These are phyloP conservation scores for Priceomyces carsonii DNA, from an alignment of 805 yeast genomes.

Conservation along the genomic window DNA sequence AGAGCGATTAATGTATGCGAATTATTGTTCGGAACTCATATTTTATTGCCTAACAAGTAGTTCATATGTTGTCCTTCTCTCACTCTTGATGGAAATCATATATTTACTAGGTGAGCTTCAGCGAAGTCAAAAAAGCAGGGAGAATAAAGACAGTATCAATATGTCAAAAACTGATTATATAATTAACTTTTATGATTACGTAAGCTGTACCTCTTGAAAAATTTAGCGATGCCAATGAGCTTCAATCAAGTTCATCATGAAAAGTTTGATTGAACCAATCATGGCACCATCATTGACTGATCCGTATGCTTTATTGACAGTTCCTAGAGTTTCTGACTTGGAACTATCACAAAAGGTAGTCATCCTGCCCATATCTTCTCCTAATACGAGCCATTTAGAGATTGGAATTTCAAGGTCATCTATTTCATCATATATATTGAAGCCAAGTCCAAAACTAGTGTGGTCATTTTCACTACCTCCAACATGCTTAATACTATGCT, in stretches of 20 bases:
- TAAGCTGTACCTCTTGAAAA: constrained; percentile 2
- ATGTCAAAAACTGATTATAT: too few relatives aligned
- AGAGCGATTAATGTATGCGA: too few relatives aligned
- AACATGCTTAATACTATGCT: constrained; percentile 39
- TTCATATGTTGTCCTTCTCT: too few relatives aligned
- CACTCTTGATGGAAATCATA: too few relatives aligned
- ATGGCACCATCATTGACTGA: constrained; percentile 23
- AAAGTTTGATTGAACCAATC: background rate
- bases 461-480: constrained; percentile 60
- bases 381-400: constrained; percentile 40
- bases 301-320: constrained; percentile 31
- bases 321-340: constrained; percentile 35
- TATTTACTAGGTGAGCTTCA: too few relatives aligned
- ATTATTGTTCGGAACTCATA: too few relatives aligned
- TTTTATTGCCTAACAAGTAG: too few relatives aligned
- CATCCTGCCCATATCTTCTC: constrained; percentile 18
- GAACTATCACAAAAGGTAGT: constrained; percentile 22
- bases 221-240: constrained; percentile 4
- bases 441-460: constrained; percentile 57
- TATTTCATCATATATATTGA: constrained; percentile 50
- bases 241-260: background rate
- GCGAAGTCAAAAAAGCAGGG: too few relatives aligned
- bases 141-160: too few relatives aligned
- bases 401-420: constrained; percentile 56
- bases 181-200: constrained; percentile 1